Base-by-base conservation (phyloP, 2,329 filamentous ascomycete genomes). In the Hirsutella thompsonii region DNA sequence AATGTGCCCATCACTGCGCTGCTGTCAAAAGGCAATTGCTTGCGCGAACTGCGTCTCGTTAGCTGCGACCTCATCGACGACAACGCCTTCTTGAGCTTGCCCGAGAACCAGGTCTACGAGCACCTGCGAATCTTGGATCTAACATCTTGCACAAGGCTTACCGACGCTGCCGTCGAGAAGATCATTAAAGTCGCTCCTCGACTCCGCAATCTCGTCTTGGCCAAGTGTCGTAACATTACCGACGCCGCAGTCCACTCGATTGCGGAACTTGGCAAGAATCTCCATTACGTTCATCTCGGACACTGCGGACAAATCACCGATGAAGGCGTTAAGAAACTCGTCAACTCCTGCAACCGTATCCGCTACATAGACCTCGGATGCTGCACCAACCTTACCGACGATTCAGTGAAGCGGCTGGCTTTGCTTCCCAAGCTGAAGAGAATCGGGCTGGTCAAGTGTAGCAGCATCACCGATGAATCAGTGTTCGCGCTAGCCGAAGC, bases 361-460 rank as follows among this genome's bases (percentile, higher is more conserved):
- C 77, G 92, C 42, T 98, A 98, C 58, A 98, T 98, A 48, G 92
- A 98, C 57, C 68, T 98, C 35, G 92, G 92, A n/a, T 96, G 92
- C 64, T 98, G 92, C 61, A 76, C 75, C 13, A 81, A 86, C 51
- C 68, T 98, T 45, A 96, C 92, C 0, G 92, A 98, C 52, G 71
- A 74, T 10, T 95, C 89, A 19, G 83, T 98, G 14, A 82, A 75
- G 46, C 81, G 86, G 47, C 69, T 98, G 30, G 89, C 92, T 5
- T 77, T 77, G 13, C 72, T 98, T 5, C 92, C 92, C 3, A 98
- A 98, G 61, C 68, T 98, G 40, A 89, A 94, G 67, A 75, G 92
- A 30, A 94, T 98, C 45, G 92, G 92, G 1, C 66, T 98, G 40
- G 92, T 98, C 41, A 98, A 98, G 61, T 98, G 92, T 55, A 79